Percentiles rank a stretch among this genome's conserved stretches.
Evolutionary conservation across 768 basidiomycete genomes (phyloP).

Genomic region (Amanita pseudoporphyria): DNA sequence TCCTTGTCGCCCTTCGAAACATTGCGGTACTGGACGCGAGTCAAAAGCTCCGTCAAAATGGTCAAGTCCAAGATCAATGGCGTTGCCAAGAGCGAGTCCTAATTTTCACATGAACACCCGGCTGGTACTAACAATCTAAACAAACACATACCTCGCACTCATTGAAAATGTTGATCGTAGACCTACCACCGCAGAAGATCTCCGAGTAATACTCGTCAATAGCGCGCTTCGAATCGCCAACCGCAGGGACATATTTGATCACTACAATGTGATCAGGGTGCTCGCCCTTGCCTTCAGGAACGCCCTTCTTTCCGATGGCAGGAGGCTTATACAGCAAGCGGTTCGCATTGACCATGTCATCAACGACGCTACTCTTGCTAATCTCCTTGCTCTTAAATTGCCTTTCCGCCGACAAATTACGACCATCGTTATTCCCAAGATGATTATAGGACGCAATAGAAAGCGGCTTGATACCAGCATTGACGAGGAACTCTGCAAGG

Average conservation of each 20-base stretch:
- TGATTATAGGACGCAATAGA: conserved; percentile 98
- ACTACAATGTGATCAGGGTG: conserved; percentile 97
- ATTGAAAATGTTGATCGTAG: conserved; percentile 95
- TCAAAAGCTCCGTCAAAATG: conserved; percentile 90
- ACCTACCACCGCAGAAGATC: conserved; percentile 92
- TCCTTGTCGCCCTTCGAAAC: conserved; percentile 29
- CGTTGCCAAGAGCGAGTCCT: conserved; percentile 94
- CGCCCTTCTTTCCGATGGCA: conserved; percentile 38
- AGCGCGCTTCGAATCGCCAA: conserved; percentile 97
- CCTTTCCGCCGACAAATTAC: conserved; percentile 78
- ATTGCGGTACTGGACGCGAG: conserved; percentile 84
- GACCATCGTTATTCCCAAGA: conserved; percentile 96
- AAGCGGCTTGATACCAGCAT: conserved; percentile 96
- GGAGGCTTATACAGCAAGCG: conserved; percentile 83
- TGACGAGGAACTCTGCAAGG: conserved; percentile 96
- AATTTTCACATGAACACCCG: conserved; percentile 8
- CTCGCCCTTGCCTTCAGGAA: conserved; percentile 69
- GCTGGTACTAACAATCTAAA: conserved; percentile 1
- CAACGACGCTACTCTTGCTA: conserved; percentile 92
- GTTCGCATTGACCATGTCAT: conserved; percentile 96
- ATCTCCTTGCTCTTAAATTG: conserved; percentile 99
- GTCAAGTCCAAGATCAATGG: conserved; percentile 91
- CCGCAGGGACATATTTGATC: conserved; percentile 95
- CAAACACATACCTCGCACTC: conserved; percentile 71
- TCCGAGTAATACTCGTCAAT: conserved; percentile 99